Evolutionary conservation across 2,329 filamentous ascomycete genomes (phyloP), one percentile per base, ranked within the genome.

Genomic region (Alternaria postmessia): DNA sequence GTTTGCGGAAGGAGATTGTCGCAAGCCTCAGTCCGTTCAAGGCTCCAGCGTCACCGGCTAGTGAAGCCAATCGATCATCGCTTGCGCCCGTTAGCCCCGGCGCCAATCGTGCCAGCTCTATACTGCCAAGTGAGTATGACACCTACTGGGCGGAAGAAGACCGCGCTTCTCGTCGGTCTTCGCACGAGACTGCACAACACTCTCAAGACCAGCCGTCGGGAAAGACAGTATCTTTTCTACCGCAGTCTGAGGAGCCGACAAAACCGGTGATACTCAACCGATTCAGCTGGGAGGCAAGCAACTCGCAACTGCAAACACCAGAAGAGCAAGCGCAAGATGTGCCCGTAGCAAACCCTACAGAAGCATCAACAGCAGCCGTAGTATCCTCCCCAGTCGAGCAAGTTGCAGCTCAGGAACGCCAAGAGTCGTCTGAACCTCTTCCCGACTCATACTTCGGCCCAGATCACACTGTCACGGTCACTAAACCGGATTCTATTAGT

Each of bases 1-100:
- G 86, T 57, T 75, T 94, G 47, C 85, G 88, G 28, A 89, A 92
- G 60, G 91, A 94, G 68, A 94, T 94, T 55, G 87, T 92, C 54
- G 87, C 86, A 59, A 91, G 88, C 42, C 81, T 94, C 2, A 73
- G 59, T 39, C 75, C 88, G 0, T 73, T 81, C 12, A 65, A 64
- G 51, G 63, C 64, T 36, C 63, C 66, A 12, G 65, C 62, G n/a
- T 61, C 61, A 9, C 61, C 67, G 32, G 58, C 52, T 16, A 43
- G 53, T 22, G 68, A 73, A 26, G 51, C 67, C 1, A 71, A 72
- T 20, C 57, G 65, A 20, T 49, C 60, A 32, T 71, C 77, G 5
- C 61, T 77, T 9, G 76, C 72, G 44, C 67, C 73, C 18, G 60
- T 41, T 3, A 64, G 67, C n/a, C 47, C 63, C 32, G 62, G 47